Conservation (phyloP, 169 alveolate genomes). For the Plasmodium vivax region DNA sequence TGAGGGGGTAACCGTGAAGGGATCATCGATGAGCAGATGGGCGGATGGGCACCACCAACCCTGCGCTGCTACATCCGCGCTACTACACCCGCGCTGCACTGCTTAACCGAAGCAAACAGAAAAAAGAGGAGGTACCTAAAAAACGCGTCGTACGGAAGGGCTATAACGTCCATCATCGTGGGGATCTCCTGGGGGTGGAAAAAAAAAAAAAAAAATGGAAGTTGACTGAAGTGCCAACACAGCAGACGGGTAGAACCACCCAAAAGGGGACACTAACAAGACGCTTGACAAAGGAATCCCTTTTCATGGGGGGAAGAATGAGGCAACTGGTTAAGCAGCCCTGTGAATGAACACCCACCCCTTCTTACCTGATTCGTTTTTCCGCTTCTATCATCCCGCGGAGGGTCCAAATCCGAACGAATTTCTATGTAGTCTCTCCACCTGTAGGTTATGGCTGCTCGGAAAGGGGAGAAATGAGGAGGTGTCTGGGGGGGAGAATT, state of each 20-base stretch:
- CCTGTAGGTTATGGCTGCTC: not conserved
- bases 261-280: no score
- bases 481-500: not conserved
- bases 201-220: not conserved
- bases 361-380: no score
- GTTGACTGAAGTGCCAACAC: not conserved
- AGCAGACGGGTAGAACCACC: not conserved
- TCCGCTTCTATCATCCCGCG: no score
- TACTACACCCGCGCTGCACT: no score
- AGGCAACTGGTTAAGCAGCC: no score
- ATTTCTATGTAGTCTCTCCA: constrained; percentile 16
- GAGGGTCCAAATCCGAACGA: not conserved
- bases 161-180: not conserved
- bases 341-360: no score
- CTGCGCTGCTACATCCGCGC: not conserved
- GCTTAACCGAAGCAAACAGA: not conserved
- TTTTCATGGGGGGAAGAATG: no score
- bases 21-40: no score
- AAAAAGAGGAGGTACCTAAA: not conserved
- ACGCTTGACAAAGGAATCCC: no score
- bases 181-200: not conserved
- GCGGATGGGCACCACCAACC: no score
- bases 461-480: not conserved
- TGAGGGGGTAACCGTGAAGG: no score
- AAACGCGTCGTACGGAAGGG: constrained; percentile 7